These are phyloP conservation scores for Aspergillus sp. DNA, from an alignment of 2,329 filamentous ascomycete species.

Conservation along the genomic window DNA sequence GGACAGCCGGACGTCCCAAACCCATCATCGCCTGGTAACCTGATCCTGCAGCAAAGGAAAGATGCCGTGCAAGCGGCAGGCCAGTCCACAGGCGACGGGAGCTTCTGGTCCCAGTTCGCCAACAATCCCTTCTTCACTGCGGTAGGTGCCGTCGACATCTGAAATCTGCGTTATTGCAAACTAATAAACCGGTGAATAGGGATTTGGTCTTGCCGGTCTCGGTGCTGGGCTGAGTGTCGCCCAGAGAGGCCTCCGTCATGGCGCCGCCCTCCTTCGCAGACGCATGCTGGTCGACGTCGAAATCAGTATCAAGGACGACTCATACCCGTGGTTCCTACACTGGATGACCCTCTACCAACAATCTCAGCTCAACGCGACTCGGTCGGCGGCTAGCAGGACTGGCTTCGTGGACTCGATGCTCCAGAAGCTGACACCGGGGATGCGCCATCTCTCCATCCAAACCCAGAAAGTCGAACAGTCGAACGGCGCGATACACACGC, in stretches of 20 bases:
- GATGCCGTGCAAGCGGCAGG: conserved; percentile 19
- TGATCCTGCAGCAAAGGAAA: conserved; percentile 28
- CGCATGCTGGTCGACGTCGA: conserved; percentile 91
- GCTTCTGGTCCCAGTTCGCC: conserved; percentile 36
- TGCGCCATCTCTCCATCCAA: conserved; percentile 57
- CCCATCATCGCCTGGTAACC: conserved; percentile 23
- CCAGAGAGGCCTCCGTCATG: conserved; percentile 64
- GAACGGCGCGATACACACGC: conserved; percentile 62
- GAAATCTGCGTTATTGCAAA: not conserved
- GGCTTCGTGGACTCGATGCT: conserved; percentile 45
- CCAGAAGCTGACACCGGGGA: conserved; percentile 48
- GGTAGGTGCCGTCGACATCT: conserved; percentile 27
- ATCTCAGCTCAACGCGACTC: conserved; percentile 47
- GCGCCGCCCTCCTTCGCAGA: conserved; percentile 64
- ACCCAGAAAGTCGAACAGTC: conserved; percentile 53
- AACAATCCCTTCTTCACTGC: conserved; percentile 44
- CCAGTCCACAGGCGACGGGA: conserved; percentile 27
- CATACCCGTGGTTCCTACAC: conserved; percentile 86
- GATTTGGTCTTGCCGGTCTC: conserved; percentile 83
- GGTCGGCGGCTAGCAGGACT: conserved; percentile 33
- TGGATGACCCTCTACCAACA: conserved; percentile 84
- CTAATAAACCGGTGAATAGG: conserved; percentile 32
- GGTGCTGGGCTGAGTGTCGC: conserved; percentile 73
- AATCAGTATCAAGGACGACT: conserved; percentile 86
- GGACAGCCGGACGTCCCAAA: conserved; percentile 20